A percentile compares a stretch with the other conserved stretches of the same genome.
phyloP scores from a whole-genome alignment of 176 grass and related monocot species.

The Avena sativa region DNA sequence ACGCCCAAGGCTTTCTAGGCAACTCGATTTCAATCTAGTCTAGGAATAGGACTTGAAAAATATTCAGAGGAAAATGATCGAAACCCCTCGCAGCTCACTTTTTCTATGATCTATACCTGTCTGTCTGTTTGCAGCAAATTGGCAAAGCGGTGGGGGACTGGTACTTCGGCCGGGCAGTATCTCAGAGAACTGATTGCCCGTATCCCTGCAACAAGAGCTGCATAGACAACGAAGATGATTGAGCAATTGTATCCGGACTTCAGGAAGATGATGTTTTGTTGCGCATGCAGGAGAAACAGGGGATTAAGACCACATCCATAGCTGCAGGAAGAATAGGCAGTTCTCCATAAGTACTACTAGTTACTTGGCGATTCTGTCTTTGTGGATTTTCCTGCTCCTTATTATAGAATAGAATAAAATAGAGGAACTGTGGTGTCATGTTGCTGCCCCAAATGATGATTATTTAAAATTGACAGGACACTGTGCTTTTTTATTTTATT shows the following conservation, averaged over 20 bases:
- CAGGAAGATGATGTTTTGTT: not conserved
- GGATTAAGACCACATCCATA: not conserved
- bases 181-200: conserved; percentile 64
- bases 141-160: conserved; percentile 83
- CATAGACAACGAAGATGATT: conserved; percentile 68
- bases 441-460: not conserved
- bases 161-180: conserved; percentile 54
- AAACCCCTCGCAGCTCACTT: not conserved
- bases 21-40: not conserved
- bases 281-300: not conserved
- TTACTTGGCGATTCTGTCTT: not conserved
- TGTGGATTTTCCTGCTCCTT: not conserved
- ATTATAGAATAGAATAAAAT: not conserved
- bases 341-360: not conserved
- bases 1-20: not conserved
- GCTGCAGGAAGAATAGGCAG: conserved; percentile 21
- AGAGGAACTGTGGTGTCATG: not conserved
- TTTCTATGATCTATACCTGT: not conserved
- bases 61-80: not conserved
- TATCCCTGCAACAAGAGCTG: conserved; percentile 92
- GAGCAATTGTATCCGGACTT: not conserved
- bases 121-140: conserved; percentile 64
- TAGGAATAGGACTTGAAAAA: not conserved
- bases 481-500: not conserved
- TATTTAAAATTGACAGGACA: conserved; percentile 2